Conservation (phyloP, 1,139 yeast species). For the Suhomyces wounanorum region DNA sequence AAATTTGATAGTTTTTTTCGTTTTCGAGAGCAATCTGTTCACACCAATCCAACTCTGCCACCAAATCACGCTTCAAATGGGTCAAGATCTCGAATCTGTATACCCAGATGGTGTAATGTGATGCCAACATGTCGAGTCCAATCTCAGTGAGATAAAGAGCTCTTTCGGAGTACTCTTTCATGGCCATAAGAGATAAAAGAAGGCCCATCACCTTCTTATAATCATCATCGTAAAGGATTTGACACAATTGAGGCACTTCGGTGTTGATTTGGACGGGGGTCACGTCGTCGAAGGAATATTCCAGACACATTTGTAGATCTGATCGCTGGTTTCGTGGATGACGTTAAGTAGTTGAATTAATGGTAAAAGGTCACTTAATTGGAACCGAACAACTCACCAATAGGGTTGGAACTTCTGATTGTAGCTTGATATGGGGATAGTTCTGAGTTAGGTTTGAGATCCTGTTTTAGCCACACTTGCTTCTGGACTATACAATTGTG, state of each 20-base stretch:
- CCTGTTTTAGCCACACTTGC: neutral
- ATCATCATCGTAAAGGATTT: conserved; percentile 75
- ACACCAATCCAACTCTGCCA: conserved; percentile 57
- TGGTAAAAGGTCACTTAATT: neutral
- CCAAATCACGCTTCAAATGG: conserved; percentile 34
- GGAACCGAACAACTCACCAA: neutral
- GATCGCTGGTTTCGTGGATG: neutral
- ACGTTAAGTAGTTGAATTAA: neutral
- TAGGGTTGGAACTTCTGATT: neutral
- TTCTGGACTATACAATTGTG: neutral
- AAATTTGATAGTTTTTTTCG: conserved; percentile 91
- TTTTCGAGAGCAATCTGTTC: conserved; percentile 72
- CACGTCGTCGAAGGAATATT: conserved; percentile 37
- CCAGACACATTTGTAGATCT: neutral
- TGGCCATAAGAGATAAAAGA: conserved; percentile 60
- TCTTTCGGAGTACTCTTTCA: conserved; percentile 66
- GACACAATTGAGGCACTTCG: conserved; percentile 61
- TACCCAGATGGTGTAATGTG: conserved; percentile 91
- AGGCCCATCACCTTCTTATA: conserved; percentile 63
- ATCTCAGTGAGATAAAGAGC: conserved; percentile 66
- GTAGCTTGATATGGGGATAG: neutral
- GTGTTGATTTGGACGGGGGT: conserved; percentile 44
- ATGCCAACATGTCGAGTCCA: conserved; percentile 72
- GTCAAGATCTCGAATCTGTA: conserved; percentile 65
- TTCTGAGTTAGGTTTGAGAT: neutral